Evolutionary conservation across 2,329 filamentous ascomycete species (phyloP).

Genomic region (Colletotrichum cuscutae): DNA sequence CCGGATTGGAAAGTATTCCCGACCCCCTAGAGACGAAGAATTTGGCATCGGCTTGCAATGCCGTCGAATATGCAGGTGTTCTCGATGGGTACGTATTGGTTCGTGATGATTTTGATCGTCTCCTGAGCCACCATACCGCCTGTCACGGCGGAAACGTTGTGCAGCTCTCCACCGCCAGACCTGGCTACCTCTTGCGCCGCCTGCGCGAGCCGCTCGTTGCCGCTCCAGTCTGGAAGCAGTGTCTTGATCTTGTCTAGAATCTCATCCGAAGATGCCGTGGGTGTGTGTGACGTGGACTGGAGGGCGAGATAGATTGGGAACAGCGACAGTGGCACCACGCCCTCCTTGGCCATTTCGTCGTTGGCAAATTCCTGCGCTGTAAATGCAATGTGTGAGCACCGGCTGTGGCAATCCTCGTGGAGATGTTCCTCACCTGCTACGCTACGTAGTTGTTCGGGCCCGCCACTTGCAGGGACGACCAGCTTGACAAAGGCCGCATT

Average conservation of each 20-base stretch:
- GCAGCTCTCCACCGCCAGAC: conserved; percentile 85
- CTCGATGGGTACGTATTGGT: conserved; percentile 77
- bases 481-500: conserved; percentile 94
- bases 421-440: conserved; percentile 60
- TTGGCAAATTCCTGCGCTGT: conserved; percentile 65
- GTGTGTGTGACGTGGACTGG: conserved; percentile 59
- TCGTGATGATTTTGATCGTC: conserved; percentile 87
- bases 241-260: conserved; percentile 61
- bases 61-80: conserved; percentile 79
- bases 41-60: conserved; percentile 70
- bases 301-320: conserved; percentile 77
- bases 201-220: conserved; percentile 61
- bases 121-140: conserved; percentile 98
- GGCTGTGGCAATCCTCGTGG: background rate
- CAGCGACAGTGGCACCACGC: conserved; percentile 66
- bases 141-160: conserved; percentile 88
- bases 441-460: conserved; percentile 60
- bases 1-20: conserved; percentile 35
- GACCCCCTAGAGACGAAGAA: conserved; percentile 59
- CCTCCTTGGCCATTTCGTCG: conserved; percentile 61
- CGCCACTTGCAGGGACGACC: conserved; percentile 66
- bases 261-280: conserved; percentile 58
- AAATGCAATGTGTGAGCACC: conserved; percentile 11
- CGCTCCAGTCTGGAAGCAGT: conserved; percentile 57
- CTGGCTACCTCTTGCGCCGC: conserved; percentile 76